These are phyloP conservation scores for Cornus florida DNA, from an alignment of 148 eudicot genomes.

Conservation along the genomic window DNA sequence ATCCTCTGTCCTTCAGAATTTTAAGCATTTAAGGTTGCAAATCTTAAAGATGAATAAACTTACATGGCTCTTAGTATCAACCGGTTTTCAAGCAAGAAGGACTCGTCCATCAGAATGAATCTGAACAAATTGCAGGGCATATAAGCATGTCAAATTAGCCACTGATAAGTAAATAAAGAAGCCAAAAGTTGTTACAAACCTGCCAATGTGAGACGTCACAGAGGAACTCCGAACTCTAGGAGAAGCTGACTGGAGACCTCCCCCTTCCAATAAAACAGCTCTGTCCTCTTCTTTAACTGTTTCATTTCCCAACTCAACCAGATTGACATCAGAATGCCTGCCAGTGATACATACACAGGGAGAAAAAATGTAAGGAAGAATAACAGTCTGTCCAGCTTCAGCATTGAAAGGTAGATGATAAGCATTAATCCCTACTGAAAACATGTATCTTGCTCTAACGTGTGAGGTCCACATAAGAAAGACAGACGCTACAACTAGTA, in stretches of 20 bases:
- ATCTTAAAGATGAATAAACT: constrained; percentile 27
- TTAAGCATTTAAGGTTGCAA: neutral
- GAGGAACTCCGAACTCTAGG: constrained; percentile 52
- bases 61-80: constrained; percentile 84
- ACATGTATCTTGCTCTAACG: neutral
- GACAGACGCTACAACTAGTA: too few species aligned
- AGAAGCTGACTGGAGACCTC: constrained; percentile 53
- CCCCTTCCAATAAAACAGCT: constrained; percentile 70
- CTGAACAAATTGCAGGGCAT: constrained; percentile 29
- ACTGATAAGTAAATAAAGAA: neutral
- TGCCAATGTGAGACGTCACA: constrained; percentile 50
- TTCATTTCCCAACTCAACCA: constrained; percentile 58
- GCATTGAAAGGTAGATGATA: neutral
- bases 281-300: constrained; percentile 68
- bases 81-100: constrained; percentile 79
- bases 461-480: neutral
- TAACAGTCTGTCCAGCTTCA: too few species aligned
- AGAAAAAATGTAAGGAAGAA: neutral
- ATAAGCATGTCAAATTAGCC: constrained; percentile 11
- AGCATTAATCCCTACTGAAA: neutral
- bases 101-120: constrained; percentile 70
- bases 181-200: constrained; percentile 31
- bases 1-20: neutral
- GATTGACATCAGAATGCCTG: constrained; percentile 68
- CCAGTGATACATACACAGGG: constrained; percentile 15